These are phyloP conservation scores for Amylocystis lapponica DNA, from an alignment of 768 basidiomycete species.

Conservation along the genomic window DNA sequence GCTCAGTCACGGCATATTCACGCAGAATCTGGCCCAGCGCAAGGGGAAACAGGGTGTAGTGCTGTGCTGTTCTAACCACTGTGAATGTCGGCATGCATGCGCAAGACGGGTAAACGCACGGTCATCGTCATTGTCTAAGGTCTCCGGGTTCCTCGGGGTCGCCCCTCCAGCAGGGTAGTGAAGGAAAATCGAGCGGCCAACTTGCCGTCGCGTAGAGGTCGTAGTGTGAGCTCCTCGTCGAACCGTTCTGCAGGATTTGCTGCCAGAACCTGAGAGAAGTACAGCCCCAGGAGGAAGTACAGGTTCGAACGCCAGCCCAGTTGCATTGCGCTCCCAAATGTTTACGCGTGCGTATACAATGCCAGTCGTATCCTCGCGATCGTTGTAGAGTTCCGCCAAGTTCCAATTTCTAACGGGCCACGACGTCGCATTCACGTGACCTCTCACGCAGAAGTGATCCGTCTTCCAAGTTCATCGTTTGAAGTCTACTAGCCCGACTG, in stretches of 20 bases:
- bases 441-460: no score
- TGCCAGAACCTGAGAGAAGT: slow-evolving; percentile 2
- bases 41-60: slow-evolving; percentile 84
- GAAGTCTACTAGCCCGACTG: no score
- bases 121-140: slow-evolving; percentile 39
- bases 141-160: slow-evolving; percentile 50
- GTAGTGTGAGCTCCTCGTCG: slow-evolving; percentile 47
- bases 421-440: no score
- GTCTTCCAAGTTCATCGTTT: no score
- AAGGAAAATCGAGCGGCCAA: slow-evolving; percentile 81
- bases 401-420: no score
- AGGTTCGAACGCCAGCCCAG: no score
- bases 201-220: slow-evolving; percentile 75
- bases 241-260: slow-evolving; percentile 37
- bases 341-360: no score
- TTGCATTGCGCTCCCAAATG: no score
- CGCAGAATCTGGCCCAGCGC: slow-evolving; percentile 82
- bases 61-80: slow-evolving; percentile 58
- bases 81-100: not conserved
- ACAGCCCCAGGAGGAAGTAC: no score
- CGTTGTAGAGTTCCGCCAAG: no score
- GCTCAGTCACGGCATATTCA: slow-evolving; percentile 79
- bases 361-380: no score
- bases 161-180: slow-evolving; percentile 53
- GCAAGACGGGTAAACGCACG: slow-evolving; percentile 29